These are phyloP conservation scores for Narthecium ossifragum DNA, from an alignment of 106 monocot species.

Conservation along the genomic window DNA sequence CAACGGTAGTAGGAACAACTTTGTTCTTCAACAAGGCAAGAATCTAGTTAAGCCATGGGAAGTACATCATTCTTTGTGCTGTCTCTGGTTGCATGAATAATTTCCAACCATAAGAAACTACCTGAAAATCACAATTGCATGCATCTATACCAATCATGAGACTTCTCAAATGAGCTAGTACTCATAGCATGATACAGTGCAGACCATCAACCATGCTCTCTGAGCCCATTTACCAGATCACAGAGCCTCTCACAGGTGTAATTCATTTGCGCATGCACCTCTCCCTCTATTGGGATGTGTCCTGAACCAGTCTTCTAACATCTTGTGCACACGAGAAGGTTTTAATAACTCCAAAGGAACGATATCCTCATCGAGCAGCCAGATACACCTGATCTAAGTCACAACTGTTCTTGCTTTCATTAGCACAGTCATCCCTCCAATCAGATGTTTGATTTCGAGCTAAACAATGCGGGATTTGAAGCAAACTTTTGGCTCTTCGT, in stretches of 20 bases:
- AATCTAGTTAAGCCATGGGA: too few species aligned
- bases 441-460: slow-evolving; percentile 55
- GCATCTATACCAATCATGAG: slow-evolving; percentile 16
- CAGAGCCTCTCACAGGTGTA: slow-evolving; percentile 88
- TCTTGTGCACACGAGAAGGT: slow-evolving; percentile 93
- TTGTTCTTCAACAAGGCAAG: too few species aligned
- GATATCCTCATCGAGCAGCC: slow-evolving; percentile 75
- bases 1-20: too few species aligned
- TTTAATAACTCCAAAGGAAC: slow-evolving; percentile 95
- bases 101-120: too few species aligned
- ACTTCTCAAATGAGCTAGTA: neutral
- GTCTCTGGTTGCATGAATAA: too few species aligned
- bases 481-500: too few species aligned
- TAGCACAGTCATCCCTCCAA: slow-evolving; percentile 38
- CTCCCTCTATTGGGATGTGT: slow-evolving; percentile 77
- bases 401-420: slow-evolving; percentile 4
- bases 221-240: slow-evolving; percentile 73
- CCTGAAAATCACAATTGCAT: slow-evolving; percentile 5
- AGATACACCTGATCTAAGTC: slow-evolving; percentile 67
- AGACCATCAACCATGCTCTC: slow-evolving; percentile 36
- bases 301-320: slow-evolving; percentile 93
- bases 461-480: slow-evolving; percentile 99
- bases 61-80: too few species aligned
- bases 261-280: slow-evolving; percentile 66
- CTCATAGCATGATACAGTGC: slow-evolving; percentile 38